Percentiles rank a stretch among this genome's conserved stretches.
phyloP scores from a whole-genome alignment of 768 basidiomycete genomes.

The Termitomyces eurrhizus region DNA sequence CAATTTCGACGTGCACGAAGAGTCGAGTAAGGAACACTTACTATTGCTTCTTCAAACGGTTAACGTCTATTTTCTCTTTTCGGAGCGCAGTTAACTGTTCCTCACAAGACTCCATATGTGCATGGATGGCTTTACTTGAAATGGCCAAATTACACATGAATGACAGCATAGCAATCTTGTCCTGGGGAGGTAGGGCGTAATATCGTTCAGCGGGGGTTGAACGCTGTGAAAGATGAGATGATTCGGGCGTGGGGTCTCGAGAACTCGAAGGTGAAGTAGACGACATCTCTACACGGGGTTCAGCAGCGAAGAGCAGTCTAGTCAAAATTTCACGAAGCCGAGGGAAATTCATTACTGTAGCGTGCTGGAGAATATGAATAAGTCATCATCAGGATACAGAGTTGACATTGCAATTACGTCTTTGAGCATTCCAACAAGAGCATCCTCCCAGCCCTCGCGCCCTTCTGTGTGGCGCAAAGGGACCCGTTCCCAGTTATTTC shows the following conservation, averaged over 20 bases:
- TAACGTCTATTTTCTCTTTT: slow-evolving; percentile 95
- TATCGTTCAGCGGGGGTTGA: slow-evolving; percentile 70
- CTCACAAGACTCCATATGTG: slow-evolving; percentile 89
- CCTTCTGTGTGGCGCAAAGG: slow-evolving; percentile 69
- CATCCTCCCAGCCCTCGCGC: slow-evolving; percentile 89
- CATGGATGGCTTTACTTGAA: slow-evolving; percentile 84
- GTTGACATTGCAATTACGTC: slow-evolving; percentile 57
- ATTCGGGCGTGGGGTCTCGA: slow-evolving; percentile 43
- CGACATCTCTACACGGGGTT: slow-evolving; percentile 38
- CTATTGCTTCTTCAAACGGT: slow-evolving; percentile 85
- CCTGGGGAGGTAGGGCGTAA: slow-evolving; percentile 62
- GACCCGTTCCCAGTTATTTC: slow-evolving; percentile 85
- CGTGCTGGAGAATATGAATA: slow-evolving; percentile 47
- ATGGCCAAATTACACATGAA: slow-evolving; percentile 90
- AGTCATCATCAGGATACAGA: neutral
- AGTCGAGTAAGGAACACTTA: slow-evolving; percentile 40
- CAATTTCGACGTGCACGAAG: slow-evolving; percentile 8
- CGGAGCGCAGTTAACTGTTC: slow-evolving; percentile 85
- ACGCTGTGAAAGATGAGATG: slow-evolving; percentile 33
- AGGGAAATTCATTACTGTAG: slow-evolving; percentile 68
- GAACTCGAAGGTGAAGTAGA: slow-evolving; percentile 42
- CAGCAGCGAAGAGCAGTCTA: slow-evolving; percentile 68
- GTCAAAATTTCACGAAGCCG: slow-evolving; percentile 68
- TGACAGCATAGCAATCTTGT: slow-evolving; percentile 80
- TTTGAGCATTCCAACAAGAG: slow-evolving; percentile 82